Conservation (phyloP, 2,329 filamentous ascomycete genomes). For the Monosporascus cannonballus region DNA sequence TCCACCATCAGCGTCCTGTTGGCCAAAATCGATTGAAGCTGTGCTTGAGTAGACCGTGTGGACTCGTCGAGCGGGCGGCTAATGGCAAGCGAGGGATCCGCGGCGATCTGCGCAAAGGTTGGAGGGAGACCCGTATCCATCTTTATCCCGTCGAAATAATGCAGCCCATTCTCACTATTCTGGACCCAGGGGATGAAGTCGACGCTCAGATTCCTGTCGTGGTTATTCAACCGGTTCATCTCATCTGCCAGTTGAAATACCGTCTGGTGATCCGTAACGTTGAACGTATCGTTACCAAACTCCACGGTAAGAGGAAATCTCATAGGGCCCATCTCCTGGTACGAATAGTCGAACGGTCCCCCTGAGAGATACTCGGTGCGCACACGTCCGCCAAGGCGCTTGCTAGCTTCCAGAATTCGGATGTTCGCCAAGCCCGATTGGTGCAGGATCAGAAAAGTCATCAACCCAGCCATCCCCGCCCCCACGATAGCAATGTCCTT, state of each 20-base stretch:
- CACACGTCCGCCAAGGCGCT: constrained; percentile 57
- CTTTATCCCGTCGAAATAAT: constrained; percentile 40
- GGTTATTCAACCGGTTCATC: constrained; percentile 54
- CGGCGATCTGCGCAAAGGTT: constrained; percentile 42
- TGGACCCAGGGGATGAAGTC: constrained; percentile 61
- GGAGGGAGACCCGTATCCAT: constrained; percentile 47
- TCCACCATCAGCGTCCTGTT: constrained; percentile 29
- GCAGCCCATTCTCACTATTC: constrained; percentile 46
- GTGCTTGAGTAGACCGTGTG: constrained; percentile 21
- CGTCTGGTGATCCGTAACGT: constrained; percentile 57
- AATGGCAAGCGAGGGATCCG: constrained; percentile 27
- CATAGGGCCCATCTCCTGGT: constrained; percentile 64
- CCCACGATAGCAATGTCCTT: constrained; percentile 59
- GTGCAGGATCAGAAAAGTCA: constrained; percentile 47
- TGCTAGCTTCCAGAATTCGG: constrained; percentile 54
- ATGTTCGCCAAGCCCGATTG: constrained; percentile 52
- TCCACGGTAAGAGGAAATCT: constrained; percentile 50
- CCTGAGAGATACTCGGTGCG: constrained; percentile 57
- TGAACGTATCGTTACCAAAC: constrained; percentile 47
- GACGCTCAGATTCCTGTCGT: constrained; percentile 41
- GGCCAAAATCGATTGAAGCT: constrained; percentile 29
- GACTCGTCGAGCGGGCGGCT: constrained; percentile 24
- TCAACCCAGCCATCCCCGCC: constrained; percentile 59
- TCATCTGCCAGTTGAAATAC: constrained; percentile 56
- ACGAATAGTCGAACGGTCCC: constrained; percentile 56